phyloP scores from a whole-genome alignment of 495 filamentous ascomycete genomes.

The Penicillium antarcticum region DNA sequence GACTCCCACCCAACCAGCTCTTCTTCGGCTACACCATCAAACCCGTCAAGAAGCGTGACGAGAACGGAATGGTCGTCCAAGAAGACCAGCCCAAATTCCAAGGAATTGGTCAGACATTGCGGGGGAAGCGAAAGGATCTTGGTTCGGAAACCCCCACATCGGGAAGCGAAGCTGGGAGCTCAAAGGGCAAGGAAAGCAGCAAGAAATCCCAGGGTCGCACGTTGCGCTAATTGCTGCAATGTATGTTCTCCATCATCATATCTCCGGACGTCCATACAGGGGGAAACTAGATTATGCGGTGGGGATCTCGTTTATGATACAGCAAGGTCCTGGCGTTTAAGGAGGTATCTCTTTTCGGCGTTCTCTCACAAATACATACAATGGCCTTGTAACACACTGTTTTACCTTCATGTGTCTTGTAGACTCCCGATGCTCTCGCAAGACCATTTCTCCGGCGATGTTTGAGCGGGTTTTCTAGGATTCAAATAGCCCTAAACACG shows the following conservation, averaged over 20 bases:
- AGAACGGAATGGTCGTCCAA: constrained; percentile 56
- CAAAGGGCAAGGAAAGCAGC: constrained; percentile 22
- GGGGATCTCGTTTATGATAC: constrained; percentile 18
- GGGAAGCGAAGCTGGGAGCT: constrained; percentile 27
- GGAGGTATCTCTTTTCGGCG: not conserved
- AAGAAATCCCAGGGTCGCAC: constrained; percentile 16
- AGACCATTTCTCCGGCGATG: no score
- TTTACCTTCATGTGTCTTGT: not conserved
- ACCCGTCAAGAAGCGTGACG: constrained; percentile 76
- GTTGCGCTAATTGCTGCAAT: constrained; percentile 16
- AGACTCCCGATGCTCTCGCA: no score
- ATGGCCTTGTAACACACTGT: not conserved
- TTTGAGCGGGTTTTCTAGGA: no score
- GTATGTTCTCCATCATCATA: constrained; percentile 4
- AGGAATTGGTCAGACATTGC: constrained; percentile 84
- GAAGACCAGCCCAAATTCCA: constrained; percentile 74
- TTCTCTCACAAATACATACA: not conserved
- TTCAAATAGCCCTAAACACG: no score
- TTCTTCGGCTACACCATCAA: constrained; percentile 96
- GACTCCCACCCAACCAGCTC: constrained; percentile 81
- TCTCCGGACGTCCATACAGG: constrained; percentile 8
- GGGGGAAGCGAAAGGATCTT: constrained; percentile 57
- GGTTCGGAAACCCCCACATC: constrained; percentile 38
- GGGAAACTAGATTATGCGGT: constrained; percentile 10
- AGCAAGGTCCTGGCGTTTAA: constrained; percentile 30